phyloP scores from a whole-genome alignment of 805 yeast species.

The Kuraishia ogatae region DNA sequence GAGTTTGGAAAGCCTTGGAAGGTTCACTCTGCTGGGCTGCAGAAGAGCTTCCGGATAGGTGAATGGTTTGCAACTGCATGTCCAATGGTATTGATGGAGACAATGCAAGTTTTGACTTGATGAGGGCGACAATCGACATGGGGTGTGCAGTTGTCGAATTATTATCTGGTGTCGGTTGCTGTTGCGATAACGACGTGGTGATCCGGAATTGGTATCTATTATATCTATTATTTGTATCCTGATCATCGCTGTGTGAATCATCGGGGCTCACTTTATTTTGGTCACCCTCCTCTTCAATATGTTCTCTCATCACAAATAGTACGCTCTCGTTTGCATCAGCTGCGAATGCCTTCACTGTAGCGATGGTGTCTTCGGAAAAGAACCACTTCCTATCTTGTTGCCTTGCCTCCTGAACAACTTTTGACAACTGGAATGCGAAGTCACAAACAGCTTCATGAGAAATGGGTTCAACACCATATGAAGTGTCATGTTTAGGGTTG shows the following conservation, averaged over 20 bases:
- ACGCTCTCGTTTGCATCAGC: neutral
- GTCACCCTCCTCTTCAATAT: neutral
- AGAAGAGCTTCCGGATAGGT: neutral
- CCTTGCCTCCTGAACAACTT: neutral
- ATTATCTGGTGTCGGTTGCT: neutral
- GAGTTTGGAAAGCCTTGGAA: constrained; percentile 32
- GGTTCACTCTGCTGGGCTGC: constrained; percentile 5
- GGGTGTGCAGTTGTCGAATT: neutral
- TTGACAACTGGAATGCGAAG: neutral
- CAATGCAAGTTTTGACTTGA: constrained; percentile 4
- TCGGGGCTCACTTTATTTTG: neutral
- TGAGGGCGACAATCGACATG: neutral
- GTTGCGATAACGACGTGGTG: neutral
- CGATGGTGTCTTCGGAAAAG: neutral
- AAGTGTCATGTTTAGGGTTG: neutral
- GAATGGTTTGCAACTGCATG: neutral
- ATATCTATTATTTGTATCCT: no score
- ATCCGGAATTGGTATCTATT: neutral
- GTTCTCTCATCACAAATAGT: neutral
- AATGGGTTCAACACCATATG: neutral
- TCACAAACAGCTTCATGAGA: neutral
- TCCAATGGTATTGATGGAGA: constrained; percentile 5
- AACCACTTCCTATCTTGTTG: neutral
- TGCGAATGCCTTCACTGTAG: neutral
- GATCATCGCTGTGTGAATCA: neutral